Percentiles rank a stretch among this genome's conserved stretches.
phyloP scores from a whole-genome alignment of 2,329 filamentous ascomycete species.

The Colletotrichum sp. region DNA sequence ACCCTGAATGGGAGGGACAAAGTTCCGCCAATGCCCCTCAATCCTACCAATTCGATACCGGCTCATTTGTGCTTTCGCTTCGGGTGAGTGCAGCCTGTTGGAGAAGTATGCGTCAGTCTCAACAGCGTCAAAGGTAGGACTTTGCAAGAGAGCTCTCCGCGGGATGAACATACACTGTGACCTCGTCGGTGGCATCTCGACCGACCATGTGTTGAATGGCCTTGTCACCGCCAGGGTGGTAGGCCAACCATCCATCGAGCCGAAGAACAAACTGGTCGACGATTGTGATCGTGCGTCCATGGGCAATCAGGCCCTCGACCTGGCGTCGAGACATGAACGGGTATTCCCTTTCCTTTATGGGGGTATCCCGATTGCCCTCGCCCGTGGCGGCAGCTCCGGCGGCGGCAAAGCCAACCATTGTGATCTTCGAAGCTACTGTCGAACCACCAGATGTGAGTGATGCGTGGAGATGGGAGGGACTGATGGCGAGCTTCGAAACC shows the following conservation, averaged over 20 bases:
- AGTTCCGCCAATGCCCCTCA: constrained; percentile 84
- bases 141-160: background rate
- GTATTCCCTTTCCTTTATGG: background rate
- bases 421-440: background rate
- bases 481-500: background rate
- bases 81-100: constrained; percentile 78
- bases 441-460: background rate
- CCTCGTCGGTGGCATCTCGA: constrained; percentile 91
- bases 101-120: background rate
- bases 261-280: constrained; percentile 83
- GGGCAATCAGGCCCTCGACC: constrained; percentile 83
- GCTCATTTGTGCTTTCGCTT: constrained; percentile 78
- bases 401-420: background rate
- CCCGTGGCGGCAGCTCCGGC: background rate
- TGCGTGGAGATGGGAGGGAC: background rate
- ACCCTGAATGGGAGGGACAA: constrained; percentile 89
- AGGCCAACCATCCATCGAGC: constrained; percentile 86
- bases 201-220: constrained; percentile 93
- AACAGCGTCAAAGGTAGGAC: background rate
- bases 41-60: constrained; percentile 84
- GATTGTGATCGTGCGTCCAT: constrained; percentile 81
- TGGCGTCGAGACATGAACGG: constrained; percentile 40
- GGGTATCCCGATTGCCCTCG: background rate
- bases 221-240: constrained; percentile 91
- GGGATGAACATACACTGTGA: constrained; percentile 73